These are phyloP conservation scores for Coix lacrymajobi DNA, from an alignment of 176 grass and related monocot species.

Conservation along the genomic window DNA sequence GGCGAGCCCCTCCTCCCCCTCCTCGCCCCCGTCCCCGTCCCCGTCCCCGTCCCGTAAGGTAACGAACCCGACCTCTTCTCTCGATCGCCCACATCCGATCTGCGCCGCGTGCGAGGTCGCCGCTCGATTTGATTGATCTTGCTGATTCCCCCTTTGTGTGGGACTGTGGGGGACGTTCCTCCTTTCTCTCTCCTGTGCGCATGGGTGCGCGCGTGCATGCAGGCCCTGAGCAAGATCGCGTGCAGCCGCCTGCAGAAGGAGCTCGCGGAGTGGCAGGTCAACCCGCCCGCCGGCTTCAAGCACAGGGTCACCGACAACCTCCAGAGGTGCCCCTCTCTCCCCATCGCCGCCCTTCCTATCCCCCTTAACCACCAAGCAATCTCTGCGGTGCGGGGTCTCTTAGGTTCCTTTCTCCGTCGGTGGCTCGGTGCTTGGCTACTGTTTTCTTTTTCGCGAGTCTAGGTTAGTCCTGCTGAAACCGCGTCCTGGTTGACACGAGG, in stretches of 20 bases:
- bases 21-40: background rate
- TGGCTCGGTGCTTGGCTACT: background rate
- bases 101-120: background rate
- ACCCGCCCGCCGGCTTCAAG: slow-evolving; percentile 68
- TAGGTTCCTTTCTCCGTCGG: background rate
- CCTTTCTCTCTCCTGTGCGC: too few species aligned
- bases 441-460: background rate
- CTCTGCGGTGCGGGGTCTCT: background rate
- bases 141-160: background rate
- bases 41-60: slow-evolving; percentile 41
- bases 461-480: background rate
- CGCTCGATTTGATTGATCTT: background rate
- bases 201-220: background rate
- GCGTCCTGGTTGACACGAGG: background rate
- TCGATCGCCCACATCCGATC: background rate
- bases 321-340: slow-evolving; percentile 45
- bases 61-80: slow-evolving; percentile 13
- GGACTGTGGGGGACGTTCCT: too few species aligned
- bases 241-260: slow-evolving; percentile 86
- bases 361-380: background rate
- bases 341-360: background rate
- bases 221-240: slow-evolving; percentile 95
- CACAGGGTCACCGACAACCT: slow-evolving; percentile 76
- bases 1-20: slow-evolving; percentile 40
- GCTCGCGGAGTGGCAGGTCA: slow-evolving; percentile 78